Percentiles rank a stretch among this genome's conserved stretches.
phyloP scores from a whole-genome alignment of 2,329 filamentous ascomycete species.

The Colletotrichum agaves region DNA sequence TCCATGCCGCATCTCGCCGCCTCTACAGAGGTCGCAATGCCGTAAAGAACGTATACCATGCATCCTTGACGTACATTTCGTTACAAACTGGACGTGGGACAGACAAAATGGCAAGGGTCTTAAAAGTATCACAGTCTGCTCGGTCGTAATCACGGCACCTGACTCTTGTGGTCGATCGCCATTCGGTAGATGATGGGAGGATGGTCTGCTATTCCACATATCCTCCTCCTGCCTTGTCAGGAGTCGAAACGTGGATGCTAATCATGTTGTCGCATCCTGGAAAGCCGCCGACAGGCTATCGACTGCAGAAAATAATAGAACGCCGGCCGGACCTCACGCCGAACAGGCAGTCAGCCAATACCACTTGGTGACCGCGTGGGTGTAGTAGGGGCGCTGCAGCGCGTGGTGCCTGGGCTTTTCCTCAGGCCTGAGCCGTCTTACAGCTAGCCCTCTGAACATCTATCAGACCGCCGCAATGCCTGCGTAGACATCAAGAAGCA shows the following conservation, averaged over 20 bases:
- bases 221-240: not conserved
- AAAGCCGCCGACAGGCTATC: constrained; percentile 5
- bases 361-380: not conserved
- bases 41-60: not conserved
- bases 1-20: not conserved
- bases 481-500: not conserved
- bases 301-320: not conserved
- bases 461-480: no score
- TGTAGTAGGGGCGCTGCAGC: not conserved
- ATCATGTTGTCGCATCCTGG: constrained; percentile 16
- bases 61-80: not conserved
- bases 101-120: constrained; percentile 16
- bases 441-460: no score
- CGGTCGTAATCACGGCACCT: constrained; percentile 17
- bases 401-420: no score
- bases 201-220: not conserved
- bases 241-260: not conserved
- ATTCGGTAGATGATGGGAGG: constrained; percentile 14
- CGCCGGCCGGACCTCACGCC: not conserved
- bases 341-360: not conserved
- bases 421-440: no score
- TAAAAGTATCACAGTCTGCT: constrained; percentile 21
- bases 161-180: constrained; percentile 27
- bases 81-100: constrained; percentile 5
- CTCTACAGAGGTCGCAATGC: not conserved